Evolutionary conservation across 345 rosid genomes (phyloP), one percentile per base, ranked within the genome.

Genomic region (Euclidium syriacum): DNA sequence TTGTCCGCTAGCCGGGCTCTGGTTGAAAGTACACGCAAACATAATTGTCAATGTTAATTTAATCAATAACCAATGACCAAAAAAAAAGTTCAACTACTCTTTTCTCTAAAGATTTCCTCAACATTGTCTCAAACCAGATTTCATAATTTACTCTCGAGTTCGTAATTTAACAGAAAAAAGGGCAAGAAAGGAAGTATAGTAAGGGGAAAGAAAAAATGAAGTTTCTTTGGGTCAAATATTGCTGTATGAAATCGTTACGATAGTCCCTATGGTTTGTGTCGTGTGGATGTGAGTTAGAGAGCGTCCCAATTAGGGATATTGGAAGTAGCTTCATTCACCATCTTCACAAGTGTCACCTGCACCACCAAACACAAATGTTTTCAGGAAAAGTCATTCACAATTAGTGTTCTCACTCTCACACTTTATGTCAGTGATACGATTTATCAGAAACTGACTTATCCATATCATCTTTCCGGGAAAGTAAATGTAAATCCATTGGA

Each of bases 301-400:
- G 68, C 20, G 22, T 79, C 88, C 96, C 96, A 88, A 22, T 79
- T 79, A 5, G 88, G 88, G 35, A 88, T 82, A 65, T 85, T 88
- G 7, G 86, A 71, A 1, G 90, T 82, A 44, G 96, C 96, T 76
- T 88, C 96, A 33, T 88, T 88, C 70, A 88, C 82, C 92, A 79
- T 80, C 78, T 82, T 83, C 71, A 88, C 96, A 56, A 88, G 92
- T 32, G 82, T 85, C 40, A 75, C 92, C 92, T 88, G 86, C 80
- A 52, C 23, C 55, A 55, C 56, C 69, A 33, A 27, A 58, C 35
- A 58, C 34, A 36, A 2, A 33, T 32, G 5, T 32, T 32, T 9
- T 27, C 10, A 32, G 19, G 36, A 10, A 20, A n/a, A 34, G 30
- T 19, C 25, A 26, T 36, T n/a, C 10, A 25, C 22, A 9, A 0